Base-by-base conservation (phyloP, 176 grass and related monocot genomes). In the Lolium multiflorum region DNA sequence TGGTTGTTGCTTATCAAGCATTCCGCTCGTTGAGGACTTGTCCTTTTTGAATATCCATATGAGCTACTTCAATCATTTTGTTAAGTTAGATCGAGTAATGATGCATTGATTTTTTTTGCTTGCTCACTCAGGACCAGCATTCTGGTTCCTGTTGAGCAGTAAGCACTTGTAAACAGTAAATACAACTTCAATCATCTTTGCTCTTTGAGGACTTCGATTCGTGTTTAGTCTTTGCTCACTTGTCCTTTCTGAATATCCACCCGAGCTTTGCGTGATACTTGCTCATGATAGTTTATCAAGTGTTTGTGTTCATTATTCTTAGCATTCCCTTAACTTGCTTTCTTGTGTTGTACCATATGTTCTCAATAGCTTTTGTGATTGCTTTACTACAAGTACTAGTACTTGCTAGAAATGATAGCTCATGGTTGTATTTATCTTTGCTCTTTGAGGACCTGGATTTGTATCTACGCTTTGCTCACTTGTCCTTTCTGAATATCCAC, bases 321-420 rank as follows among this genome's bases (percentile, higher is more conserved):
- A 4, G 18, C n/a, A 61, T 13, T 82, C 54, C 63, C 39, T 60
- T 38, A 50, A 73, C 80, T 81, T 80, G 38, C 28, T 84, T 75
- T 55, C 66, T 84, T 62, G 14, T 31, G 10, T 41, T 71, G 26
- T 28, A 16, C 62, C n/a, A 54, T 79, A 21, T 67, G 47, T 28
- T 84, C 39, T 81, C 3, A 0, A 15, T 57, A 56, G 47, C 31
- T 44, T 67, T 10, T 15, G 20, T 9, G 64, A 14, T 55, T 16
- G 63, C 47, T 80, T 46, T 18, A 17, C 17, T 20, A 57, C 4
- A 3, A 35, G 31, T 35, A 44, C 7, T 11, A 0, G 52, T 31
- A 37, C 64, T 79, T 28, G 8, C 46, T 31, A 38, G 50, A 31
- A 55, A 50, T 61, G 21, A 24, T 41, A 31, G 37, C 48, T 70